Evolutionary conservation across 805 yeast species (phyloP).

Genomic region (Saccharomyces eubayanus): DNA sequence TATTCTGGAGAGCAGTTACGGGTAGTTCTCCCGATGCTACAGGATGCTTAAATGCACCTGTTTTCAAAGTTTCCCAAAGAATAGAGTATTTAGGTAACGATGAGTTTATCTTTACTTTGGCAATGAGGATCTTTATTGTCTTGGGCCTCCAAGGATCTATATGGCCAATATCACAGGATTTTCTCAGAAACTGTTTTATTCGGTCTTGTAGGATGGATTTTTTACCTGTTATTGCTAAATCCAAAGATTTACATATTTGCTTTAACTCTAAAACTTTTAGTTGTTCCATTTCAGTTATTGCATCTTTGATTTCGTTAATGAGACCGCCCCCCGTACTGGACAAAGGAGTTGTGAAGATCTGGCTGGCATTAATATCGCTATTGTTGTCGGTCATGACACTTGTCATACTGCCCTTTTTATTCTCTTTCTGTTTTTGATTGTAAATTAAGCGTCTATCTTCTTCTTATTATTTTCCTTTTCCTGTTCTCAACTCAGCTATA

Average conservation of each 20-base stretch:
- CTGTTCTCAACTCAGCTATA: not conserved
- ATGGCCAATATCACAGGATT: slow-evolving; percentile 35
- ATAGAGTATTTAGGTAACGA: slow-evolving; percentile 35
- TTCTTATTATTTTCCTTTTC: not conserved
- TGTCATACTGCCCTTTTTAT: not conserved
- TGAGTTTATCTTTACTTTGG: slow-evolving; percentile 31
- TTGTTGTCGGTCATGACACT: not conserved
- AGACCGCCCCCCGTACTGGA: not conserved
- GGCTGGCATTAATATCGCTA: not conserved
- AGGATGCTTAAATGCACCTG: slow-evolving; percentile 20
- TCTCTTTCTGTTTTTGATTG: not conserved
- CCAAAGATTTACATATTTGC: slow-evolving; percentile 42
- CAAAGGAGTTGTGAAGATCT: not conserved
- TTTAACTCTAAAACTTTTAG: slow-evolving; percentile 48
- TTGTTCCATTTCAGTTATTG: slow-evolving; percentile 26
- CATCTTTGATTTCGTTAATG: slow-evolving; percentile 23
- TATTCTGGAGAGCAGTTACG: slow-evolving; percentile 8
- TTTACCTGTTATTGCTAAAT: slow-evolving; percentile 45
- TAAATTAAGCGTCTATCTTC: not conserved
- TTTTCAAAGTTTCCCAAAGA: slow-evolving; percentile 19
- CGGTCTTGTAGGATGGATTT: slow-evolving; percentile 55
- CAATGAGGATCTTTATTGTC: slow-evolving; percentile 39
- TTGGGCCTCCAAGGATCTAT: slow-evolving; percentile 36
- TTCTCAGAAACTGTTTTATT: slow-evolving; percentile 37
- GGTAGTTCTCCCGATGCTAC: slow-evolving; percentile 20